A percentile compares a stretch with the other conserved stretches of the same genome.
Evolutionary conservation across 192 early-diverging fungal species (phyloP).

Genomic region (Linnemannia elongata): DNA sequence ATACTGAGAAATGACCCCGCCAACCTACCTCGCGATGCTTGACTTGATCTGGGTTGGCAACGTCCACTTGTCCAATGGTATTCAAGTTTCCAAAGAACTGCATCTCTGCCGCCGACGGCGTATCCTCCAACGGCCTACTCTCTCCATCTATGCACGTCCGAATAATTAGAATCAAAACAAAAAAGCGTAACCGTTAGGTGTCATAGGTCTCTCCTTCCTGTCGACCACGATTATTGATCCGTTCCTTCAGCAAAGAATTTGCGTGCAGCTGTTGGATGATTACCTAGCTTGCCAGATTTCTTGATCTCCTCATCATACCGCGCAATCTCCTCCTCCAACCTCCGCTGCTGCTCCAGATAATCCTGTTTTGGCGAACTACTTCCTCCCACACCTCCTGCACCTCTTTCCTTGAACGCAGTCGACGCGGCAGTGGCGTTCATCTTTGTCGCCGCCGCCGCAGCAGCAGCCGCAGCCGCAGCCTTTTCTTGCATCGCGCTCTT

Average conservation of each 20-base stretch:
- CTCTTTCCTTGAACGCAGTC: neutral
- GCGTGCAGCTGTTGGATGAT: neutral
- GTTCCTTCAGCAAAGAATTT: neutral
- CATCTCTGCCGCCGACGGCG: slow-evolving; percentile 50
- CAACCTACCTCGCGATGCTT: slow-evolving; percentile 46
- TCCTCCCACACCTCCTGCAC: neutral
- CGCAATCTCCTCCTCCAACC: slow-evolving; percentile 37
- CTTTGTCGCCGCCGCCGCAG: slow-evolving; percentile 13
- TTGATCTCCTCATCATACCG: slow-evolving; percentile 36
- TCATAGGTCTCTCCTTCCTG: neutral
- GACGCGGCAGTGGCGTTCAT: neutral
- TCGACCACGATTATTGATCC: neutral
- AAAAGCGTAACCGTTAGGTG: neutral
- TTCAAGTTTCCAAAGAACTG: slow-evolving; percentile 56
- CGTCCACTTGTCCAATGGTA: slow-evolving; percentile 38
- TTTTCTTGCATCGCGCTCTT: slow-evolving; percentile 33
- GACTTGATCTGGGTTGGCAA: slow-evolving; percentile 43
- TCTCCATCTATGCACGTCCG: slow-evolving; percentile 26
- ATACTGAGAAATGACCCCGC: neutral
- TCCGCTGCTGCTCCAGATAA: slow-evolving; percentile 38
- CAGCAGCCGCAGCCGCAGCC: slow-evolving; percentile 15
- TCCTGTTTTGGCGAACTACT: slow-evolving; percentile 39
- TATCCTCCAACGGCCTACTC: slow-evolving; percentile 43
- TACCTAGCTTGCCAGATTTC: slow-evolving; percentile 31
- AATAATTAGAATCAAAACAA: neutral